Base-by-base conservation (phyloP, 306 rosid genomes). In the Betula pendula region DNA sequence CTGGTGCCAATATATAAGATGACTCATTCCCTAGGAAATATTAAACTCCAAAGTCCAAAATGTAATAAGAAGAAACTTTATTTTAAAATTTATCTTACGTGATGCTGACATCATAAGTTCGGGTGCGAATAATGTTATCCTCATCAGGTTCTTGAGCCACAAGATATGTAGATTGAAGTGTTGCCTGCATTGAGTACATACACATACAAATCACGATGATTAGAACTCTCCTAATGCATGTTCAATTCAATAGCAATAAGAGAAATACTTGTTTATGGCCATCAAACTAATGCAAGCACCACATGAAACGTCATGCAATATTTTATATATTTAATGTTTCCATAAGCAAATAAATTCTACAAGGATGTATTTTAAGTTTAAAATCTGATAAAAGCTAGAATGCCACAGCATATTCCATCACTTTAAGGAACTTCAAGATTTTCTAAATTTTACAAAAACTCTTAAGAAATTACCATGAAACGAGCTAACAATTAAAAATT, bases 41-140 rank as follows among this genome's bases (percentile, higher is more conserved):
- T 33, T 62, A 5, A 29, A 31, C 42, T 62, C 20, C 14, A 29
- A 35, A 65, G 24, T 35, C 27, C 25, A 65, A 35, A 33, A 65
- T 65, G 70, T 33, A 38, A 17, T 17, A 8, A 62, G 43, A 33
- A 63, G 13, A 15, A 63, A 35, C 13, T 33, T 63, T 63, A 17
- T 19, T 63, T 33, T 17, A 33, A 17, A 65, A 0, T 3, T n/a
- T 24, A 77, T 79, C 96, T 88, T 92, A 94, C 97, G 98, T 89
- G 79, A 94, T 92, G 91, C 93, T 94, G 79, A 94, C 86, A 66
- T 94, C 98, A 49, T 94, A 92, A 2, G 98, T 94, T 75, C 98
- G 88, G 31, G 98, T 94, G 24, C 93, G 91, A 63, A 94, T 85
- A 79, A 92, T 94, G 81, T 94, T 90, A 79, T 94, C 98, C 70